Evolutionary conservation across 2,329 filamentous ascomycete species (phyloP), one percentile per base, ranked within the genome.

Genomic region (Juglanconis juglandina): DNA sequence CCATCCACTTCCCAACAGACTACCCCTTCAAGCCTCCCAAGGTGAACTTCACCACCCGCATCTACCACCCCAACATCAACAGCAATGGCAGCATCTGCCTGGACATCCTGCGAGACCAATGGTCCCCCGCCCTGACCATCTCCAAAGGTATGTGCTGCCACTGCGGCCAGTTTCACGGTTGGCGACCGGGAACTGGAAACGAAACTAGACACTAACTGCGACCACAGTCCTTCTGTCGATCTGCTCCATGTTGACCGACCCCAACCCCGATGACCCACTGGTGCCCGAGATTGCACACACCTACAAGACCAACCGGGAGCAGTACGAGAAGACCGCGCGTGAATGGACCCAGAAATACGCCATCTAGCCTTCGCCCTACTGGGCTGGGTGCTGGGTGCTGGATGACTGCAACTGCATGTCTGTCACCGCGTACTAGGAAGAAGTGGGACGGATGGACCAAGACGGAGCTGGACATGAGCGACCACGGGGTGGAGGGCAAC

Each of bases 51-150:
- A 98, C 92, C 71, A 99, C 95, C 67, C 90, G 94, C 75, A 98
- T 99, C 83, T 99, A 99, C 78, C 95, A 99, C 82, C 95, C 95
- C 72, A 99, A 99, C 82, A 99, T 99, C 92, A 99, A 99, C 87
- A 96, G 92, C 69, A 98, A 98, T 78, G 95, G 95, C 78, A 97
- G 93, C 79, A 99, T 99, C 79, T 99, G 95, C 78, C 81, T 99
- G 76, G 95, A 99, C 74, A 99, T 99, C 74, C 83, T 99, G 73
- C 88, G 95, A 82, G 95, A 99, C 78, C 95, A 99, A 82, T 99
- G 95, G 95, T 97, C 93, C 77, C 95, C 95, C 47, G 95, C 95
- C 67, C 83, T 99, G 78, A 99, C 95, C 68, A 98, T 99, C 72
- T 96, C 92, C 64, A 99, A 99, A 87, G 95, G 95, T 96, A 80